Evolutionary conservation across 2,329 filamentous ascomycete species (phyloP).

Genomic region (Ophiostoma tasmaniense): DNA sequence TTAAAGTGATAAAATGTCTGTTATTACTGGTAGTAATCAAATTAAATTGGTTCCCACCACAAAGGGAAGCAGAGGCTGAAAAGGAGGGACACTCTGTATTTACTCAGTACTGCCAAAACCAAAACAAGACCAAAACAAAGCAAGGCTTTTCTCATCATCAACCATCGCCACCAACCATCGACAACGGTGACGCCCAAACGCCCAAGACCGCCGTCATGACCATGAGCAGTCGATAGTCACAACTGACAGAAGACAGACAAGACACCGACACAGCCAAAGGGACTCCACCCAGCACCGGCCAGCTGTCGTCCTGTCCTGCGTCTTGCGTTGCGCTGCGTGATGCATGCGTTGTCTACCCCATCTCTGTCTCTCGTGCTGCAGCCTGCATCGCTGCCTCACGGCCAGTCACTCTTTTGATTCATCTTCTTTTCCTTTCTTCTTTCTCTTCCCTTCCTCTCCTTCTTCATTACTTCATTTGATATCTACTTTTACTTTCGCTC

Average conservation of each 20-base stretch:
- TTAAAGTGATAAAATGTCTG: slow-evolving; percentile 7
- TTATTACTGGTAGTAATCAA: slow-evolving; percentile 1
- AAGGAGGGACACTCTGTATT: background rate
- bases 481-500: background rate
- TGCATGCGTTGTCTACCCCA: slow-evolving; percentile 12
- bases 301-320: slow-evolving; percentile 5
- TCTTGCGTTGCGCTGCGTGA: slow-evolving; percentile 12
- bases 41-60: background rate
- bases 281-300: background rate
- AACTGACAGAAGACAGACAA: background rate
- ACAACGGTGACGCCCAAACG: background rate
- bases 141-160: background rate
- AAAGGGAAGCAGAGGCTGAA: background rate
- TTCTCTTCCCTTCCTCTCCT: background rate
- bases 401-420: background rate
- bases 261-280: background rate
- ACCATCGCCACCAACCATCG: background rate
- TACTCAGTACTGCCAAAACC: background rate
- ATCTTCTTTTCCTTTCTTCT: background rate
- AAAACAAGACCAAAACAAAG: background rate
- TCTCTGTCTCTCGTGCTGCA: background rate
- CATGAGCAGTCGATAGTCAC: background rate
- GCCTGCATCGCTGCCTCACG: slow-evolving; percentile 11
- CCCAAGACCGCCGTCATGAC: no score
- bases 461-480: background rate